Evolutionary conservation across 2,329 filamentous ascomycete species (phyloP), one percentile per base, ranked within the genome.

Genomic region (Penicillium sp.): DNA sequence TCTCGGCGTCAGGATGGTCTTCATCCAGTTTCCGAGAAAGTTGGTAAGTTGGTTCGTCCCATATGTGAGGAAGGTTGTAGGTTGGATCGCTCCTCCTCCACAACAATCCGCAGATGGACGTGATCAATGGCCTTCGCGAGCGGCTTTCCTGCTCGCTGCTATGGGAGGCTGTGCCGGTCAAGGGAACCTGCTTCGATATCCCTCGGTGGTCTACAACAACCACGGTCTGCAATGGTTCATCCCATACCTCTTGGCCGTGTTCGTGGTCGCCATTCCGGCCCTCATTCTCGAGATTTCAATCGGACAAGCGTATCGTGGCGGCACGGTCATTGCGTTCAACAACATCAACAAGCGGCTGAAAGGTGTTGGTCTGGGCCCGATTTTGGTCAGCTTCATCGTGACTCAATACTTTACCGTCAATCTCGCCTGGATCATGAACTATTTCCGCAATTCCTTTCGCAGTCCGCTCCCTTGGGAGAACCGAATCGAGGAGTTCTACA

Each of bases 141-240:
- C 73, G 2, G 68, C 74, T 9, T 78, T 77, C 54, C 60, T 78
- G 4, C 70, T 78, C 16, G 74, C 75, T 12, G 70, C 74, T 2
- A 77, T 77, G 73, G 74, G 75, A 29, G 75, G 75, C 34, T 75
- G 72, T 47, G 73, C 73, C 1, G 75, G 75, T 32, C 74, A 76
- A 61, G 75, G 75, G 17, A 78, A 78, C 50, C 62, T 78, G 15
- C 64, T 78, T 13, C 67, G 75, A 17, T 78, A 77, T 42, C 75
- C 75, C 2, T 77, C 73, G 0, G 71, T 75, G 26, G 68, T 77
- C 2, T 79, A 75, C 67, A 78, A 77, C 60, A 78, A 78, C 53
- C 68, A 75, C 39, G 75, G 75, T 2, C 61, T 77, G 4, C 75
- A 78, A 49, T 79, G 75, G 75, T 79, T 76, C 54, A 70, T 78